Percentiles rank a stretch among this genome's conserved stretches.
Evolutionary conservation across 2,329 filamentous ascomycete genomes (phyloP).

Genomic region (Venturia asperata): DNA sequence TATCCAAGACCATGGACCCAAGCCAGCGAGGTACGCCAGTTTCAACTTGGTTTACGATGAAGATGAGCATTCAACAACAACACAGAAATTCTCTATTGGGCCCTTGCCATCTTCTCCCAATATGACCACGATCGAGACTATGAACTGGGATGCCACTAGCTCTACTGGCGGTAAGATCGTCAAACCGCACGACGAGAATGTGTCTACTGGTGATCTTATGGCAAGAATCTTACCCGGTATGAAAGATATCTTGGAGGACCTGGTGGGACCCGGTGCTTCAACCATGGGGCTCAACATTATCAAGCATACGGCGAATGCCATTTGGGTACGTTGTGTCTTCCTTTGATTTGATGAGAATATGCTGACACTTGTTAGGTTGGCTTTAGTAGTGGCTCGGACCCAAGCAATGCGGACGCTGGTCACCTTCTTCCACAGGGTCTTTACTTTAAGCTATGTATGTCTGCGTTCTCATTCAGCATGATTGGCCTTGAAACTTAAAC

Average conservation of each 20-base stretch:
- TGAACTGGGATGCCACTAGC: conserved; percentile 18
- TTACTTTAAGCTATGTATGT: conserved; percentile 28
- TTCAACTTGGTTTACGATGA: conserved; percentile 41
- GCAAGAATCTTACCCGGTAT: conserved; percentile 33
- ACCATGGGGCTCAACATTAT: neutral
- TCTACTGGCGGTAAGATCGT: neutral
- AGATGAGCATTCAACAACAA: conserved; percentile 35
- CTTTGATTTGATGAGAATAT: neutral
- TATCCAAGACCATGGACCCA: conserved; percentile 33
- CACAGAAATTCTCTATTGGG: conserved; percentile 45
- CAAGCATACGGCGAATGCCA: neutral
- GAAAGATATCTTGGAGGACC: conserved; percentile 39
- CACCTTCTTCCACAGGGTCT: conserved; percentile 12
- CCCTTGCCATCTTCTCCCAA: conserved; percentile 39
- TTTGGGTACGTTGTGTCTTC: conserved; percentile 17
- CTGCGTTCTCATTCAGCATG: conserved; percentile 22
- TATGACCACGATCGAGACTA: conserved; percentile 25
- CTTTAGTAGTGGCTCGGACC: conserved; percentile 29
- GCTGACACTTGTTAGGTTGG: conserved; percentile 17
- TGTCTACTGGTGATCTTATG: neutral
- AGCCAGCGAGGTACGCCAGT: conserved; percentile 40
- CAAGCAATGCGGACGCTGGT: conserved; percentile 26
- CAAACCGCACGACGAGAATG: neutral
- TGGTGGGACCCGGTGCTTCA: conserved; percentile 29
- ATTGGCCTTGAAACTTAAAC: too few relatives aligned